phyloP scores from a whole-genome alignment of 208 protist genomes.

The Vickermania spadyakhi region DNA sequence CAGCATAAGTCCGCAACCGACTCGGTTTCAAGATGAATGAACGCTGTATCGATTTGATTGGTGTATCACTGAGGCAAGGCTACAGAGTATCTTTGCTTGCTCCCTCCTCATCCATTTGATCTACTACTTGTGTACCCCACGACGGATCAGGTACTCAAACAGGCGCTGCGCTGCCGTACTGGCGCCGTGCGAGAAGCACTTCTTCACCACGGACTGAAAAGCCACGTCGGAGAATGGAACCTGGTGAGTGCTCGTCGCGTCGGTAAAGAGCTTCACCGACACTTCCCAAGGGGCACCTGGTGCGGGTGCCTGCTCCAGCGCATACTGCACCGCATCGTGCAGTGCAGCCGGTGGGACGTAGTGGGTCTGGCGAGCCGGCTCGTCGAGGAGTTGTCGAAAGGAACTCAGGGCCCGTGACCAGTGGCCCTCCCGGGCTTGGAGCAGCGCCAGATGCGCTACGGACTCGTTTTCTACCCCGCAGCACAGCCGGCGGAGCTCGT shows the following conservation, averaged over 20 bases:
- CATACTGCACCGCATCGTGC: slow-evolving; percentile 81
- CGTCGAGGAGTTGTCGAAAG: slow-evolving; percentile 33
- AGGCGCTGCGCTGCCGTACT: slow-evolving; percentile 37
- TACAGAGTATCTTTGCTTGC: too few relatives aligned
- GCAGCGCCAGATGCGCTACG: slow-evolving; percentile 28
- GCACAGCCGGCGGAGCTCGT: slow-evolving; percentile 4
- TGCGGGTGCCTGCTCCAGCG: slow-evolving; percentile 40
- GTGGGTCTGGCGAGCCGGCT: slow-evolving; percentile 11
- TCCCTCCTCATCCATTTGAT: too few relatives aligned
- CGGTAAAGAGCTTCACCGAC: slow-evolving; percentile 46
- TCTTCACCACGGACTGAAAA: slow-evolving; percentile 63
- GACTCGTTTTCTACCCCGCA: slow-evolving; percentile 45
- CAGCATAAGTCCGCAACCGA: too few relatives aligned
- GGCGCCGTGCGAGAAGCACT: slow-evolving; percentile 56
- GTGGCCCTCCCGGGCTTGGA: slow-evolving; percentile 38
- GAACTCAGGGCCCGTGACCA: slow-evolving; percentile 45
- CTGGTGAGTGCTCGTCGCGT: slow-evolving; percentile 33
- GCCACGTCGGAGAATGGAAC: slow-evolving; percentile 60
- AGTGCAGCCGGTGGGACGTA: slow-evolving; percentile 63
- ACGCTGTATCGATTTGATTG: too few relatives aligned
- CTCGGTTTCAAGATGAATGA: too few relatives aligned
- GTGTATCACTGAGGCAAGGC: too few relatives aligned
- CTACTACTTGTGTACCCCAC: too few relatives aligned
- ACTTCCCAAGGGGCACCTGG: slow-evolving; percentile 43
- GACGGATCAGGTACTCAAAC: slow-evolving; percentile 30